These are phyloP conservation scores for Pythium periplocum DNA, from an alignment of 352 stramenopile species.

Conservation along the genomic window DNA sequence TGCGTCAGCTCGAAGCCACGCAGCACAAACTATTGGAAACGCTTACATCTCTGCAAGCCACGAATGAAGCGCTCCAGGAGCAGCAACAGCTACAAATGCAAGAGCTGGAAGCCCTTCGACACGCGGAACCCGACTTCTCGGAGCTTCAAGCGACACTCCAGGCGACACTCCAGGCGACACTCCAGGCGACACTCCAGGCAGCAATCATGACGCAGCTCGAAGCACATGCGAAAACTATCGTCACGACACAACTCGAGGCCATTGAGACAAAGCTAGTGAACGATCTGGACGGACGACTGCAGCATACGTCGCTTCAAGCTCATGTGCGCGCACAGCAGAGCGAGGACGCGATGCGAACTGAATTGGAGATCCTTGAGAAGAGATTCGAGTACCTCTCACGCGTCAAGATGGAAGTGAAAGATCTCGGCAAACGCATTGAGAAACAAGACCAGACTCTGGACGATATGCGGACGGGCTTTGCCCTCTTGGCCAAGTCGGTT, in stretches of 20 bases:
- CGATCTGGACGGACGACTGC: slow-evolving; percentile 22
- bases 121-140: slow-evolving; percentile 1
- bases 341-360: slow-evolving; percentile 36
- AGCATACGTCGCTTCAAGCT: slow-evolving; percentile 23
- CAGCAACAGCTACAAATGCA: neutral
- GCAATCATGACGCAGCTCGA: slow-evolving; percentile 14
- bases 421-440: slow-evolving; percentile 44
- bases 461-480: slow-evolving; percentile 49
- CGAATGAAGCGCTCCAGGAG: slow-evolving; percentile 12
- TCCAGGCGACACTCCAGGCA: slow-evolving; percentile 13
- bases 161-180: slow-evolving; percentile 9
- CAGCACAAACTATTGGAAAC: slow-evolving; percentile 22
- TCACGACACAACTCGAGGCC: slow-evolving; percentile 17
- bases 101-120: neutral
- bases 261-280: slow-evolving; percentile 30
- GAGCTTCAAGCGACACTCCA: slow-evolving; percentile 11
- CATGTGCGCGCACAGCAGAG: slow-evolving; percentile 25
- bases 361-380: slow-evolving; percentile 63
- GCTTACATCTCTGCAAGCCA: slow-evolving; percentile 21
- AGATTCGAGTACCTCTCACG: slow-evolving; percentile 66
- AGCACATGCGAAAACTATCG: slow-evolving; percentile 14
- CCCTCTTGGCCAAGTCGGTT: slow-evolving; percentile 58
- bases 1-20: slow-evolving; percentile 31
- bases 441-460: slow-evolving; percentile 58
- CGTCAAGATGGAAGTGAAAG: slow-evolving; percentile 74